phyloP scores from a whole-genome alignment of 306 rosid species.

The Glycine tomentella region DNA sequence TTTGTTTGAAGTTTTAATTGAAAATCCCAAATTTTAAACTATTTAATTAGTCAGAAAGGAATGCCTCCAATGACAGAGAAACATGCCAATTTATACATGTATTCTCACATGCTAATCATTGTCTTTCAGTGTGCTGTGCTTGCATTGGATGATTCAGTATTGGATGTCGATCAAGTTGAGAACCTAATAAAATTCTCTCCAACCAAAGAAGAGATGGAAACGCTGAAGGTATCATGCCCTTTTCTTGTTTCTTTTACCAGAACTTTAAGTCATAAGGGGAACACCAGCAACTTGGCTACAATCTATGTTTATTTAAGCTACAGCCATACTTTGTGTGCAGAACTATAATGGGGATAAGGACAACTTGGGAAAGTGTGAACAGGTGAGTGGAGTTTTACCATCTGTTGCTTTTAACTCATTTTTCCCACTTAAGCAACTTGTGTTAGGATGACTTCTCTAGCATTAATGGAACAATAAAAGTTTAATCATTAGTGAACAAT shows the following conservation, averaged over 20 bases:
- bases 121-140: constrained; percentile 74
- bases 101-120: constrained; percentile 38
- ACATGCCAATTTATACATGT: constrained; percentile 3
- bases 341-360: constrained; percentile 78
- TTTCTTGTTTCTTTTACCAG: constrained; percentile 21
- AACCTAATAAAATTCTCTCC: constrained; percentile 97
- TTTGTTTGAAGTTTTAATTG: not conserved
- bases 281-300: constrained; percentile 26
- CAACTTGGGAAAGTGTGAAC: constrained; percentile 95
- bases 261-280: constrained; percentile 24
- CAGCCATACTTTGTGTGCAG: constrained; percentile 61
- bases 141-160: constrained; percentile 81
- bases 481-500: not conserved
- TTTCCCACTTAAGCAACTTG: constrained; percentile 8
- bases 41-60: constrained; percentile 6
- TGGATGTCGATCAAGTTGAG: constrained; percentile 89
- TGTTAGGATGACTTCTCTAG: constrained; percentile 28
- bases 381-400: constrained; percentile 54
- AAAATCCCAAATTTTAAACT: constrained; percentile 8
- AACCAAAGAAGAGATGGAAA: constrained; percentile 94
- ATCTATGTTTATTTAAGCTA: constrained; percentile 43
- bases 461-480: constrained; percentile 23
- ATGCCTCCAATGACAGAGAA: constrained; percentile 29
- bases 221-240: constrained; percentile 69
- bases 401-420: not conserved